Conservation (phyloP, 2,329 filamentous ascomycete genomes). For the Sporothrix euskadiensis region DNA sequence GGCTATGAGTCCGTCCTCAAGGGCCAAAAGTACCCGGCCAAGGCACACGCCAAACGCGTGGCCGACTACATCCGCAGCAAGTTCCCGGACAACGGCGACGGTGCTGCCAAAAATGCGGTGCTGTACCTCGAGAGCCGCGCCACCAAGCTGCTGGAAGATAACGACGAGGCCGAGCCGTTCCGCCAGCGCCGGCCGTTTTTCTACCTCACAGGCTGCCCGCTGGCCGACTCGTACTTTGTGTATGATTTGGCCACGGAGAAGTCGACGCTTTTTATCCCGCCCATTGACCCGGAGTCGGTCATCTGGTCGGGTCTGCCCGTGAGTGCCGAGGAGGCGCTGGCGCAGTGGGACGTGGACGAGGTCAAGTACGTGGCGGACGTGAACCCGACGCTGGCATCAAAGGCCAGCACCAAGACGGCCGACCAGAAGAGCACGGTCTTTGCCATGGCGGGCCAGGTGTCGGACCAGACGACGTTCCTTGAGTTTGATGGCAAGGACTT, state of each 20-base stretch:
- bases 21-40: slow-evolving; percentile 72
- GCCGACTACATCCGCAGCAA: slow-evolving; percentile 72
- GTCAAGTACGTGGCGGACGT: slow-evolving; percentile 73
- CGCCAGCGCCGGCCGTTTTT: slow-evolving; percentile 90
- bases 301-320: slow-evolving; percentile 92
- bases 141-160: slow-evolving; percentile 82
- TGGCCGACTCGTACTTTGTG: slow-evolving; percentile 76
- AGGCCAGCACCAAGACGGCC: slow-evolving; percentile 45
- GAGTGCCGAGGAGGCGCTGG: slow-evolving; percentile 70
- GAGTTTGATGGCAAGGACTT: slow-evolving; percentile 67
- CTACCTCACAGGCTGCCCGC: slow-evolving; percentile 83
- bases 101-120: slow-evolving; percentile 57
- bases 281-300: slow-evolving; percentile 81
- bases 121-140: slow-evolving; percentile 87
- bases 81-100: slow-evolving; percentile 52
- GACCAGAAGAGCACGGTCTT: slow-evolving; percentile 52
- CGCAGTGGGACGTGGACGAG: slow-evolving; percentile 77
- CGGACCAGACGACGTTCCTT: slow-evolving; percentile 69
- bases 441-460: slow-evolving; percentile 77
- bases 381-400: slow-evolving; percentile 67
- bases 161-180: slow-evolving; percentile 79
- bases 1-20: slow-evolving; percentile 50
- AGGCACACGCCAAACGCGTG: slow-evolving; percentile 82
- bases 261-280: slow-evolving; percentile 87
- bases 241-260: slow-evolving; percentile 75